A percentile compares a stretch with the other conserved stretches of the same genome.
phyloP scores from a whole-genome alignment of 176 grass and related monocot species.

The Rhynchospora pubera region DNA sequence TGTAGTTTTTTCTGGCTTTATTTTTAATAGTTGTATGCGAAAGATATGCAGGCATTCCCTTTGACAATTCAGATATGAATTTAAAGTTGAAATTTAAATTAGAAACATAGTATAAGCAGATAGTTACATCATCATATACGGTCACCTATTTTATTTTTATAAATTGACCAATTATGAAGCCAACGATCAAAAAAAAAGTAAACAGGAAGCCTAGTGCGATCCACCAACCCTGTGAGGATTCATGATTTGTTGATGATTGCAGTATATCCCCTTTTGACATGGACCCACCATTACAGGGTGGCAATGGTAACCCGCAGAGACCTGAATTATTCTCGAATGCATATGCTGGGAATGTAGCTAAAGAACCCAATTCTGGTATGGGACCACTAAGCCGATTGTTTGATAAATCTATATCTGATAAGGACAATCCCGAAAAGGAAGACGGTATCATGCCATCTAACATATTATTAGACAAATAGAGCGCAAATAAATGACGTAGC shows the following conservation, averaged over 20 bases:
- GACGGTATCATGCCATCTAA: constrained; percentile 62
- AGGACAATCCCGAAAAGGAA: constrained; percentile 49
- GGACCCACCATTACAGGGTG: background rate
- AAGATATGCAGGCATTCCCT: too few species aligned
- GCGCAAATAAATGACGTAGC: constrained; percentile 34
- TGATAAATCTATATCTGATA: constrained; percentile 30
- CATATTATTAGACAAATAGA: constrained; percentile 39
- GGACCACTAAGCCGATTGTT: constrained; percentile 14
- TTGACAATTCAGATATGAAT: too few species aligned
- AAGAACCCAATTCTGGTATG: constrained; percentile 34
- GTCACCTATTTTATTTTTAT: background rate
- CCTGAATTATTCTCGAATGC: constrained; percentile 70
- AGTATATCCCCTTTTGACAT: background rate
- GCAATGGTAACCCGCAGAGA: constrained; percentile 71
- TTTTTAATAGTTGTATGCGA: too few species aligned
- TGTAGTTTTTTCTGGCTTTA: too few species aligned
- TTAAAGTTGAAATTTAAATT: too few species aligned
- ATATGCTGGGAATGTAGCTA: constrained; percentile 27
- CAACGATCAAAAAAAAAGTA: background rate
- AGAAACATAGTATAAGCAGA: background rate
- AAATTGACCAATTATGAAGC: background rate
- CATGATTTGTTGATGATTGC: too few species aligned
- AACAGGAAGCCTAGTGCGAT: background rate
- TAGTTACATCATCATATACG: background rate
- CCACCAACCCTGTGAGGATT: background rate